Evolutionary conservation across 2,329 filamentous ascomycete species (phyloP), one percentile per base, ranked within the genome.

Genomic region (Cercospora sp.): DNA sequence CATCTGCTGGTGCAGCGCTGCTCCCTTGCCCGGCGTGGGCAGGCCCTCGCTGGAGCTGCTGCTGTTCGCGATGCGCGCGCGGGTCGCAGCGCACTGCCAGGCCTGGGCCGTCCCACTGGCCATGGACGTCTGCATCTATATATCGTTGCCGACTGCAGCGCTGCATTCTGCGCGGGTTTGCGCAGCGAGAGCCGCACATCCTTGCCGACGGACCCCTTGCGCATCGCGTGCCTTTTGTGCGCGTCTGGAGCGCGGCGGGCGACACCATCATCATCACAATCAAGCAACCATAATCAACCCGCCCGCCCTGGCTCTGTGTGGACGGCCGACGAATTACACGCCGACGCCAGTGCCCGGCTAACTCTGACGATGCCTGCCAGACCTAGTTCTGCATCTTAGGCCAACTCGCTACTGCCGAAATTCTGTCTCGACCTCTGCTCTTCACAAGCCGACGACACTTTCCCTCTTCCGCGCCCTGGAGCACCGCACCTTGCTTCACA

Each of bases 361-460:
- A 64, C 62, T 58, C 33, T 57, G 51, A 42, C 62, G 13, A 64
- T 58, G 62, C 62, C 62, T 58, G 62, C 48, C 28, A 20, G 51
- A 26, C 62, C 62, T 40, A 53, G 42, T 33, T 30, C 60, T 63
- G 60, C 60, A 23, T 48, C 60, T 62, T 40, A 61, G 59, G 10
- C 45, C 45, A 51, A 13, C 30, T 60, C 57, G 33, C 57, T 36
- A 33, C 59, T 61, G 59, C 59, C 59, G 36, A 61, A 61, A 48
- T 61, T 61, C 59, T 61, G 59, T 48, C 36, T 61, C 59, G 59
- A 61, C 57, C 33, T 61, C 28, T 33, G 8, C 13, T 5, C 53
- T 31, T 26, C 53, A 58, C 53, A 18, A 12, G 45, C 45, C 45
- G 45, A 51, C 45, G 18, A 51, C 45, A 23, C 45, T 51, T 51